Base-by-base conservation (phyloP, 2,329 filamentous ascomycete genomes). In the Pestalotiopsis sp. region DNA sequence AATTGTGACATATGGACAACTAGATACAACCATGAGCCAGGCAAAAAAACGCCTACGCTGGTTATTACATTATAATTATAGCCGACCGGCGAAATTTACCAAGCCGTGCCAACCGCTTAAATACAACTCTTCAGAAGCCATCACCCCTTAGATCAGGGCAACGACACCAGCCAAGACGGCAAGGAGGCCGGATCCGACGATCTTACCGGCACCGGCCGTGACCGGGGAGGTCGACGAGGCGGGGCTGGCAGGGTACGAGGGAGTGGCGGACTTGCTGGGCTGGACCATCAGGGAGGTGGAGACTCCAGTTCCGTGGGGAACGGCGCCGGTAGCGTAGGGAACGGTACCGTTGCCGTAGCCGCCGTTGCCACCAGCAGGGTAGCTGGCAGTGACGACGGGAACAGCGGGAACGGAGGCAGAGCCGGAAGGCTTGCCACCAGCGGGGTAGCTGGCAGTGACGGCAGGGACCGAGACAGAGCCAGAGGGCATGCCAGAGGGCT, bases 361-460 rank as follows among this genome's bases (percentile, higher is more conserved):
- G 36, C 69, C 67, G 59, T 70, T 45, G 59, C 69, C 68, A n/a
- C 65, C 45, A 27, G 39, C 25, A 14, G 65, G 63, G 68, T 57
- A 67, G n/a, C 63, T 56, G 20, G 63, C 56, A 31, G 65, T 56
- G 39, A 61, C 36, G 20, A 25, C 20, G 31, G 31, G 39, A 4
- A 65, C 41, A 27, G 62, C 20, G 41, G 36, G 27, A 52, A 27
- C 23, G 38, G 62, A 45, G 20, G 49, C 64, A 58, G 17, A 20
- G 27, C 27, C 45, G 20, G 52, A 27, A 12, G 64, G 45, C 23
- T n/a, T 57, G 27, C 25, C 36, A 39, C 57, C 65, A 49, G 36
- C 62, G 13, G 62, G 62, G 41, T 52, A 65, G 45, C n/a, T 65
- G 27, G 45, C 27, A 36, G 41, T 65, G 31, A 45, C 41, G 17